These are phyloP conservation scores for Arbutus unedo DNA, from an alignment of 148 eudicot genomes.

Conservation along the genomic window DNA sequence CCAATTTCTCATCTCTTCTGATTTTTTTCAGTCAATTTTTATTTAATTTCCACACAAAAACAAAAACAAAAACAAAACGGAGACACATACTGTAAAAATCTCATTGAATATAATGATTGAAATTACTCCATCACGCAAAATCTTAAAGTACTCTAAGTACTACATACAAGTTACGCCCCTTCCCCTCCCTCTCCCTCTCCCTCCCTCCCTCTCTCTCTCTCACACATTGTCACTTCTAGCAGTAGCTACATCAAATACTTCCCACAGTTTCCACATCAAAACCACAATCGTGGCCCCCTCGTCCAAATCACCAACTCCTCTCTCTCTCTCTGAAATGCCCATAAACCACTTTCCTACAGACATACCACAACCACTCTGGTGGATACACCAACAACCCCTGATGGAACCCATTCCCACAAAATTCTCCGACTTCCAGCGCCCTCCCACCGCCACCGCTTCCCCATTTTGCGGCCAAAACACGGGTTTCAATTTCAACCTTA, in stretches of 20 bases:
- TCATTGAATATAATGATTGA: slow-evolving; percentile 36
- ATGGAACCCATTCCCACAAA: slow-evolving; percentile 16
- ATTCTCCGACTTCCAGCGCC: neutral
- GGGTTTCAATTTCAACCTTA: slow-evolving; percentile 20
- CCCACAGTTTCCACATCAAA: neutral
- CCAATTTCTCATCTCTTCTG: neutral
- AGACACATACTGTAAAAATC: neutral
- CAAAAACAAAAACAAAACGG: neutral
- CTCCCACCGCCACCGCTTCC: slow-evolving; percentile 14
- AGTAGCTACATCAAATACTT: slow-evolving; percentile 1
- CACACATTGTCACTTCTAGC: neutral
- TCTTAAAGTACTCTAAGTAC: slow-evolving; percentile 18
- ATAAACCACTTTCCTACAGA: slow-evolving; percentile 29
- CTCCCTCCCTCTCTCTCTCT: neutral
- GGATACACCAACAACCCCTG: slow-evolving; percentile 19
- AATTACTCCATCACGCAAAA: slow-evolving; percentile 30
- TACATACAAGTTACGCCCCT: slow-evolving; percentile 4
- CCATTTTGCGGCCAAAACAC: slow-evolving; percentile 14
- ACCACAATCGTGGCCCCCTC: neutral
- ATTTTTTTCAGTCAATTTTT: neutral
- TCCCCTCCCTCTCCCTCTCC: neutral
- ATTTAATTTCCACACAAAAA: neutral
- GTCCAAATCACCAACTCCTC: slow-evolving; percentile 4
- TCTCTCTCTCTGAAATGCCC: slow-evolving; percentile 23
- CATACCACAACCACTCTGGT: slow-evolving; percentile 27